Conservation (phyloP, 192 early-diverging fungal species). For the Funneliformis mosseae region DNA sequence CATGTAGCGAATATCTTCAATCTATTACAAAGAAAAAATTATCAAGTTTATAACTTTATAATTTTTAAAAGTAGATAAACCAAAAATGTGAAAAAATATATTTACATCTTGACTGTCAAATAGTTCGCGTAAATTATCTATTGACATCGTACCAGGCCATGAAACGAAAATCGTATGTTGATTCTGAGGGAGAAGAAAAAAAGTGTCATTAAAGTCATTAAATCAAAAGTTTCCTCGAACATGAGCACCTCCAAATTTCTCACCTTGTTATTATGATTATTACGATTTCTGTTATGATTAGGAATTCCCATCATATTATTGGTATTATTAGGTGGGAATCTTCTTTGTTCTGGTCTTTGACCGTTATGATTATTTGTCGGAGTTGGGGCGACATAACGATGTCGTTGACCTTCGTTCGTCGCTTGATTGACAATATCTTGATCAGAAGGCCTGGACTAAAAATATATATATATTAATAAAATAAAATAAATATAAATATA, state of each 20-base stretch:
- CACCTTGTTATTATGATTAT: not conserved
- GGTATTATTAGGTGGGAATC: no score
- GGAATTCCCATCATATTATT: not conserved
- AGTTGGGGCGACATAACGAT: not conserved
- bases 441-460: not conserved
- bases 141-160: not conserved
- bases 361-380: not conserved
- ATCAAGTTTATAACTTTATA: not conserved
- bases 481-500: not conserved
- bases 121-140: not conserved
- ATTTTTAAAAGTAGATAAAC: not conserved
- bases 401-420: not conserved
- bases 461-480: no score
- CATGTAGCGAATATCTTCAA: not conserved
- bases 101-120: not conserved
- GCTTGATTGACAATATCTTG: not conserved
- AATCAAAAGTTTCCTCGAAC: not conserved
- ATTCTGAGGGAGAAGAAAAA: not conserved
- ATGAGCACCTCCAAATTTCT: not conserved
- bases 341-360: not conserved
- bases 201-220: not conserved
- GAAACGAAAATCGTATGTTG: not conserved
- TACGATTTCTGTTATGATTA: not conserved
- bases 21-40: not conserved
- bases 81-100: not conserved